phyloP scores from a whole-genome alignment of 78 protist species.

The Fonticula alba region DNA sequence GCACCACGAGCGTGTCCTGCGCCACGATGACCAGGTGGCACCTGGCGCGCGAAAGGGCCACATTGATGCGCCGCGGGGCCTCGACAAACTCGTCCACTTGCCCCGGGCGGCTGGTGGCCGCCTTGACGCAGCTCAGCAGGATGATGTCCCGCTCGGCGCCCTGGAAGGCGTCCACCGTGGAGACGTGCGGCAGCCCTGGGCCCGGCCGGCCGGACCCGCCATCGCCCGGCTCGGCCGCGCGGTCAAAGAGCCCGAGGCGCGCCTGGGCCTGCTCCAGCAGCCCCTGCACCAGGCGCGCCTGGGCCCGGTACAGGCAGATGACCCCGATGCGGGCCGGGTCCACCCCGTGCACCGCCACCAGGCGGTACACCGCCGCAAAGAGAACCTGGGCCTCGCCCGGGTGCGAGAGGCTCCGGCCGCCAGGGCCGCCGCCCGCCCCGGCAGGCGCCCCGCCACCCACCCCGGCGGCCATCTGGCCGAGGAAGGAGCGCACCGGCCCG shows the following conservation, averaged over 20 bases:
- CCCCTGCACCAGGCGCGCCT: neutral
- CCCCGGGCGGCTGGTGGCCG: neutral
- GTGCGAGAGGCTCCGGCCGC: too few species aligned
- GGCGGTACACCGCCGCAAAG: too few species aligned
- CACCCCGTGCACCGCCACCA: constrained; percentile 5
- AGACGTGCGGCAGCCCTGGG: constrained; percentile 14
- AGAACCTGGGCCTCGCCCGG: too few species aligned
- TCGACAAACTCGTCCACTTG: constrained; percentile 33
- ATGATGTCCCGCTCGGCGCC: constrained; percentile 65
- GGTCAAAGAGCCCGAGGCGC: neutral
- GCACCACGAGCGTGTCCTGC: neutral
- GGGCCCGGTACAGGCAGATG: constrained; percentile 31
- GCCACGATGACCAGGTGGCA: constrained; percentile 50
- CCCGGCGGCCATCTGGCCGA: too few species aligned
- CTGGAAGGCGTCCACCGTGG: constrained; percentile 65
- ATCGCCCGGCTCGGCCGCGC: too few species aligned
- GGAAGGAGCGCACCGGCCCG: too few species aligned
- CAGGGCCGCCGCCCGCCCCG: too few species aligned
- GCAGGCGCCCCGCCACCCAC: too few species aligned
- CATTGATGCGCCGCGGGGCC: constrained; percentile 50
- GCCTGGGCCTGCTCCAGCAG: neutral
- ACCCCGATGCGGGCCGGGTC: constrained; percentile 32
- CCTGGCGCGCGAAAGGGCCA: constrained; percentile 67
- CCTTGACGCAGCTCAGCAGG: constrained; percentile 28
- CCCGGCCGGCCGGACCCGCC: too few species aligned